These are phyloP conservation scores for Parastagonospora nodorum DNA, from an alignment of 2,329 filamentous ascomycete species.

Conservation along the genomic window DNA sequence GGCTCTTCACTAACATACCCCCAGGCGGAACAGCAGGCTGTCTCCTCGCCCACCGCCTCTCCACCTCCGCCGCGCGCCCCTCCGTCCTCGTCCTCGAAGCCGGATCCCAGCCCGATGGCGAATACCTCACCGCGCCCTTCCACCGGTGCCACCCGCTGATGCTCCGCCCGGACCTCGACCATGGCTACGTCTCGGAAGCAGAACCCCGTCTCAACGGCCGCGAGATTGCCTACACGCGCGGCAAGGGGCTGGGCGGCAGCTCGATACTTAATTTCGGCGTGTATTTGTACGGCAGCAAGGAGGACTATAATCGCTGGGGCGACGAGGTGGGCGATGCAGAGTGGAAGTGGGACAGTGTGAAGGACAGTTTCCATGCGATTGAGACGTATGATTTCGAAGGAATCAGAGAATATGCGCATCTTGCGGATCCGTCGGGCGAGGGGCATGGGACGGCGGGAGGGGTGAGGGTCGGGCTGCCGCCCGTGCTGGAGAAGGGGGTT, in stretches of 20 bases:
- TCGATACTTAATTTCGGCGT: slow-evolving; percentile 53
- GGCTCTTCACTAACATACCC: not conserved
- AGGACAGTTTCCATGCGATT: slow-evolving; percentile 57
- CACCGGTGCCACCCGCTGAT: slow-evolving; percentile 56
- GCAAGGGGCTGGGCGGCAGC: slow-evolving; percentile 57
- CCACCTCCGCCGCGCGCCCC: slow-evolving; percentile 54
- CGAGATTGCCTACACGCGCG: slow-evolving; percentile 51
- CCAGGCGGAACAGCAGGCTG: slow-evolving; percentile 66
- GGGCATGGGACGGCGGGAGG: slow-evolving; percentile 54
- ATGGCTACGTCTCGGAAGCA: slow-evolving; percentile 51
- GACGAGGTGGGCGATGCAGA: slow-evolving; percentile 59
- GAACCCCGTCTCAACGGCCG: slow-evolving; percentile 45
- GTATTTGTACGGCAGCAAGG: slow-evolving; percentile 55
- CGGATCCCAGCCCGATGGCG: slow-evolving; percentile 57
- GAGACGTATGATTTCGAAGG: slow-evolving; percentile 57
- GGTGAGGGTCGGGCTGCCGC: slow-evolving; percentile 48
- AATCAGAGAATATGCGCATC: slow-evolving; percentile 47
- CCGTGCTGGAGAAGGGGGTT: slow-evolving; percentile 63
- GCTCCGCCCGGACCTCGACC: slow-evolving; percentile 58
- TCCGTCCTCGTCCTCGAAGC: slow-evolving; percentile 66
- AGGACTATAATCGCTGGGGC: slow-evolving; percentile 69
- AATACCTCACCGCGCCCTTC: slow-evolving; percentile 50
- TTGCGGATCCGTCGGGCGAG: slow-evolving; percentile 50
- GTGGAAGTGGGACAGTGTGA: slow-evolving; percentile 61
- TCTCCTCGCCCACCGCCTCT: slow-evolving; percentile 59